Conservation (phyloP, 371 early-diverging fungal species). For the Mucor circinelloides region DNA sequence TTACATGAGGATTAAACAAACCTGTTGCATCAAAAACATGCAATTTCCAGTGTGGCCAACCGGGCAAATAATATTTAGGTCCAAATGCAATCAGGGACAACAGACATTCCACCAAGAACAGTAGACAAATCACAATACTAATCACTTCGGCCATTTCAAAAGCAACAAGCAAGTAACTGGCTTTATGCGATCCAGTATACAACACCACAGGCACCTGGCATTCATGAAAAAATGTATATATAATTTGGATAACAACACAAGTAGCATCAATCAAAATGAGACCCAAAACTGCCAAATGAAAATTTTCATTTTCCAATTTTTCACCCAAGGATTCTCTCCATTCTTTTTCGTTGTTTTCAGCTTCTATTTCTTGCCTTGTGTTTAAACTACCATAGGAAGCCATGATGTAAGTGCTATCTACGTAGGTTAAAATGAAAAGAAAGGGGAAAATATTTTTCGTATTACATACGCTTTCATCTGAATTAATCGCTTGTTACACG, state of each 20-base stretch:
- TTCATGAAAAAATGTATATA: conserved; percentile 35
- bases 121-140: conserved; percentile 33
- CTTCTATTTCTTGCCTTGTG: neutral
- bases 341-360: neutral
- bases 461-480: neutral
- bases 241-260: conserved; percentile 41
- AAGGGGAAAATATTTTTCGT: conserved; percentile 1
- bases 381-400: conserved; percentile 18
- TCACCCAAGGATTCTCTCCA: conserved; percentile 48
- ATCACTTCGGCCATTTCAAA: conserved; percentile 39
- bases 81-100: conserved; percentile 46
- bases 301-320: conserved; percentile 31
- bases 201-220: conserved; percentile 15
- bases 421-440: neutral
- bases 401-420: conserved; percentile 1
- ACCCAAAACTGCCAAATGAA: conserved; percentile 36
- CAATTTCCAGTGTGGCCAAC: conserved; percentile 47
- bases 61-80: conserved; percentile 44
- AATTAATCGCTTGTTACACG: neutral
- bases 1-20: neutral
- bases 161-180: conserved; percentile 17
- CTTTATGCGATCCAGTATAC: neutral
- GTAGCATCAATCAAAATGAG: conserved; percentile 39
- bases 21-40: conserved; percentile 49
- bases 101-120: conserved; percentile 44